Base-by-base conservation (phyloP, 2,329 filamentous ascomycete genomes). In the Neofusicoccum parvum region DNA sequence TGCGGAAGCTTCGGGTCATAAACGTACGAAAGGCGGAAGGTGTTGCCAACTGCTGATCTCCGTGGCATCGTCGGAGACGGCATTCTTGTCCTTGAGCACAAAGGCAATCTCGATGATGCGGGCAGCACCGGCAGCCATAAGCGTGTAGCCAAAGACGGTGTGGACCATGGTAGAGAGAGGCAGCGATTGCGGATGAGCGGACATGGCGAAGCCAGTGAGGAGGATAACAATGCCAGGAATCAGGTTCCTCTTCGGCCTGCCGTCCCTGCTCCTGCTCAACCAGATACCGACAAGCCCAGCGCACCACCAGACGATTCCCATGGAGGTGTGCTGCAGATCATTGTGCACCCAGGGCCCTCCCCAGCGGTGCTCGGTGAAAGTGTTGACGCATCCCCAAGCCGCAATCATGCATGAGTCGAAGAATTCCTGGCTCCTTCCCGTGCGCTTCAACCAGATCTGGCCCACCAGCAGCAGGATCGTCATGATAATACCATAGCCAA, bases 281-380 rank as follows among this genome's bases (percentile, higher is more conserved):
- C 94, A 99, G 62, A 99, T 86, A 48, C 95, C 95, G 11, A 94
- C 86, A 36, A 99, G 81, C 27, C 95, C 95, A 7, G 95, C 94
- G 72, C 89, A 91, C 94, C 94, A 99, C 95, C 95, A 99, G 60
- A 99, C 88, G 68, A 99, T 88, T n/a, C 95, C 95, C 94, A 99
- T 98, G n/a, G 91, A 92, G 0, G 95, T 99, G 78, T 99, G 95
- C 78, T 99, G 94, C 80, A 97, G 88, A 77, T 99, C 95, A 74
- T 97, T 98, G 78, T 87, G 88, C 62, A 91, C 92, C 95, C 95
- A 99, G 0, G 87, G 85, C 0, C 84, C 84, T 64, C 95, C 95
- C 95, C 95, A 99, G 62, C 91, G 88, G 76, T 99, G 95, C 79
- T 98, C 95, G 17, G 95, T 99, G 72, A 99, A 98, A 9, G 95